Evolutionary conservation across 176 grass and related monocot species (phyloP).

Genomic region (Oryza coarctata): DNA sequence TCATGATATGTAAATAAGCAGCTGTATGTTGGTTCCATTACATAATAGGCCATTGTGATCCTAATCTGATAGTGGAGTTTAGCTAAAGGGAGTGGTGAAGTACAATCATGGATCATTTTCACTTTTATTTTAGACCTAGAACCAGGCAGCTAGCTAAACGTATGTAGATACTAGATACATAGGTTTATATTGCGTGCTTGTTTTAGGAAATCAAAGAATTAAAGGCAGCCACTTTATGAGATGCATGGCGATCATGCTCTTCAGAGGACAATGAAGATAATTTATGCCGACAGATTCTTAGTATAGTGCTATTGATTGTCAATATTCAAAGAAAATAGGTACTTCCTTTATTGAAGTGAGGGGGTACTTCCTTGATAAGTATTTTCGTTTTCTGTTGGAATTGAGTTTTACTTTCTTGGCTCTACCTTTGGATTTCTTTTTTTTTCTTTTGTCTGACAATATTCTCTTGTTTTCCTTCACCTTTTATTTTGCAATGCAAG

Average conservation of each 20-base stretch:
- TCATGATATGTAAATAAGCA: slow-evolving; percentile 14
- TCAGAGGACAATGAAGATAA: slow-evolving; percentile 29
- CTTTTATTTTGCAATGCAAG: not conserved
- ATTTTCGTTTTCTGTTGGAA: not conserved
- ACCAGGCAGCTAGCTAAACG: not conserved
- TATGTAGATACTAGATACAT: slow-evolving; percentile 7
- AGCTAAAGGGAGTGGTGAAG: not conserved
- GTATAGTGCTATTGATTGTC: slow-evolving; percentile 28
- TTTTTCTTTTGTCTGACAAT: not conserved
- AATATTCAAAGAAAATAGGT: slow-evolving; percentile 29
- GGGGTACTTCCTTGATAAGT: not conserved
- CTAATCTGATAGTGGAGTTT: slow-evolving; percentile 30
- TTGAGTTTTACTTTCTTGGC: not conserved
- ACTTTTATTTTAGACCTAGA: not conserved
- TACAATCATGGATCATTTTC: slow-evolving; percentile 6
- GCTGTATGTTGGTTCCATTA: not conserved
- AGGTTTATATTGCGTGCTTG: slow-evolving; percentile 13
- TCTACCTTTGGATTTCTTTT: not conserved
- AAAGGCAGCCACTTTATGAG: slow-evolving; percentile 12
- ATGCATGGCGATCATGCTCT: slow-evolving; percentile 32
- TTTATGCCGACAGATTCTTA: slow-evolving; percentile 33
- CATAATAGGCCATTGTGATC: not conserved
- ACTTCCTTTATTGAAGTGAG: slow-evolving; percentile 37
- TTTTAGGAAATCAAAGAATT: slow-evolving; percentile 33
- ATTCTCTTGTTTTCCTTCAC: not conserved